A percentile compares a stretch with the other conserved stretches of the same genome.
These are phyloP conservation scores for Eudorina sp. DNA, from an alignment of 139 green algal species.

Conservation along the genomic window DNA sequence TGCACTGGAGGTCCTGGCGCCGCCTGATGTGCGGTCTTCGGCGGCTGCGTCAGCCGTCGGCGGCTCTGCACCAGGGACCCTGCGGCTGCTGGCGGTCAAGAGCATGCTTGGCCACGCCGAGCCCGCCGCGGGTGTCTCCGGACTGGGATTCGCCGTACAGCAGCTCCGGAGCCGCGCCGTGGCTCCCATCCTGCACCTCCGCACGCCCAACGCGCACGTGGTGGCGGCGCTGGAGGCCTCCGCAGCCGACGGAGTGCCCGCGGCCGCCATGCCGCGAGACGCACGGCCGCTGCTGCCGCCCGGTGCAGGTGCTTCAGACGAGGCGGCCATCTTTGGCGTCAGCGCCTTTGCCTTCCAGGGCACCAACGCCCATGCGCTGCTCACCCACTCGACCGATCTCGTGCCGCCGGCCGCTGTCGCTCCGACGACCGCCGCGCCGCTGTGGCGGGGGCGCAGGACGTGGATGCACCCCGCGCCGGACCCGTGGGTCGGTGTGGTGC, in stretches of 20 bases:
- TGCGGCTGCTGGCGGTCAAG: slow-evolving; percentile 79
- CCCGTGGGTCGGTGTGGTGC: not conserved
- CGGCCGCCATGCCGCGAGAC: slow-evolving; percentile 13
- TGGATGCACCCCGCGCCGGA: slow-evolving; percentile 52
- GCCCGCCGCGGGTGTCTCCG: slow-evolving; percentile 77
- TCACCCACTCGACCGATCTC: not conserved
- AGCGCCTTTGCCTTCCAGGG: slow-evolving; percentile 88
- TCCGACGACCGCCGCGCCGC: not conserved
- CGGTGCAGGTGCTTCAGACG: not conserved
- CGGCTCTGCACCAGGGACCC: not conserved
- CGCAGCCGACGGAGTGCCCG: not conserved
- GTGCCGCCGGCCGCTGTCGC: not conserved
- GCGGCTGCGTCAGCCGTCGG: not conserved
- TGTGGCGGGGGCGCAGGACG: slow-evolving; percentile 33
- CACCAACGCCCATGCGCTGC: slow-evolving; percentile 79
- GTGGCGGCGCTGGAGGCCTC: slow-evolving; percentile 45
- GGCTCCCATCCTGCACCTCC: slow-evolving; percentile 73
- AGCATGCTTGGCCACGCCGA: slow-evolving; percentile 82
- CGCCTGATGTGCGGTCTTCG: too few species aligned
- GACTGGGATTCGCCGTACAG: slow-evolving; percentile 27
- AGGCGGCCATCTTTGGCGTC: slow-evolving; percentile 51
- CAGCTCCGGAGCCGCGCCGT: not conserved
- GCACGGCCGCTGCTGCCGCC: not conserved
- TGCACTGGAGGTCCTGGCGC: slow-evolving; percentile 40
- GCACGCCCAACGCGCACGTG: slow-evolving; percentile 77